Evolutionary conservation across 1,284 basidiomycete species (phyloP), one percentile per base, ranked within the genome.

Genomic region (Ustilago bromivora): DNA sequence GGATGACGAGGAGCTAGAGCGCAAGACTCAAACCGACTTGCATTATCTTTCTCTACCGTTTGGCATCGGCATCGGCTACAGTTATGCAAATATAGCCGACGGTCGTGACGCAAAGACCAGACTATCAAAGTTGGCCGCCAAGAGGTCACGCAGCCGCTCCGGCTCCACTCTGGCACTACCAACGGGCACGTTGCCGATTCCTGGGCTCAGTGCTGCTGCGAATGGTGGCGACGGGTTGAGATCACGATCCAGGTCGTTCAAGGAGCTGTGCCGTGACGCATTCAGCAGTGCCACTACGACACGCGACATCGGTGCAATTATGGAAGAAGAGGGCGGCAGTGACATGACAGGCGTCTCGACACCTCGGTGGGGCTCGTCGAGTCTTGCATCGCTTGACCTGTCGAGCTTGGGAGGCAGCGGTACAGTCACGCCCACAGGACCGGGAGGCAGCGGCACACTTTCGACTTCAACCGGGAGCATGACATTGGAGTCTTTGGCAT

Each of bases 41-140:
- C 71, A 74, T 32, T 78, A 78, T 34, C 65, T 71, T 10, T 66
- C 71, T 38, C 60, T 78, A 7, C 76, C 76, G 4, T 74, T 78
- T 31, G 76, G 76, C 8, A 67, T 78, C 19, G 76, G 76, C 4
- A 68, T 78, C n/a, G 76, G 76, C 2, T 78, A 74, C 71, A 71
- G 67, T 54, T 73, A 78, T 31, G 66, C 61, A 47, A 56, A 61
- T 53, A 70, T 78, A 46, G 57, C 62, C 15, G 71, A 73, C 32
- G 59, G 61, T 9, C 52, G 61, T 12, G 75, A 68, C 15, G 70
- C 70, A 12, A 41, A 61, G 31, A 56, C 57, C 13, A 36, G 75
- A 10, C 59, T 77, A 8, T 52, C 59, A 13, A 57, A 53, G 12
- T 31, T 77, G 28, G 70, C 59, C 19, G 66, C 60, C 1, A 71